Evolutionary conservation across 2,329 filamentous ascomycete genomes (phyloP), one percentile per base, ranked within the genome.

Genomic region (Coniochaeta sp.): DNA sequence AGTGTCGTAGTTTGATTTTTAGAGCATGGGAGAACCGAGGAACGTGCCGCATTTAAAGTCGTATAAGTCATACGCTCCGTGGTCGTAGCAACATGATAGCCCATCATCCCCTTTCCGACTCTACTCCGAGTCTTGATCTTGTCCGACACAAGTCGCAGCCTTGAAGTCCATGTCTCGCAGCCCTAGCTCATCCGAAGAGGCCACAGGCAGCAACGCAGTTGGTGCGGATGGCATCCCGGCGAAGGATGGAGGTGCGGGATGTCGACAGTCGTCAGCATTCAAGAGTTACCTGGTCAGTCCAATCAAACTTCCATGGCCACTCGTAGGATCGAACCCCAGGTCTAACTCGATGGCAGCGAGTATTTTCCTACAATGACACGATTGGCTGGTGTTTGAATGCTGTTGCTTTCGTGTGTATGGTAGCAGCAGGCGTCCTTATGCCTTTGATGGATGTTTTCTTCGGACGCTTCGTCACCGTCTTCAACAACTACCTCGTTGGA

Each of bases 371-470:
- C 67, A 76, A 73, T 55, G 73, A 78, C 60, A 60, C 62, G 6
- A 17, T 65, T 4, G 74, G 75, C 59, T 77, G 75, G 73, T 42
- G 67, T 19, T 63, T 75, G 55, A 77, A 77, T 57, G 56, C 50
- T 22, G 58, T 74, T 19, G 73, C 75, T 24, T 63, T 74, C 17
- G 10, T 74, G 19, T 72, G 69, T 61, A 74, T 75, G 70, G 65
- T 77, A 19, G 72, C 67, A 8, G 64, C 74, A 0, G 75, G 75
- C 52, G 70, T 69, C 2, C 65, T 71, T 12, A 64, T 83, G 7
- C 83, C 82, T 0, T 65, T 85, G 36, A 85, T 87, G 81, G 82
- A 84, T 40, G 73, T 87, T 42, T 74, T 86, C 7, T 84, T 86
- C 67, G 83, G 83, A 64, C 71, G 72, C 40, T 77, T 81, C 36